phyloP scores from a whole-genome alignment of 129 eudicot species.

The Daucus carota region DNA sequence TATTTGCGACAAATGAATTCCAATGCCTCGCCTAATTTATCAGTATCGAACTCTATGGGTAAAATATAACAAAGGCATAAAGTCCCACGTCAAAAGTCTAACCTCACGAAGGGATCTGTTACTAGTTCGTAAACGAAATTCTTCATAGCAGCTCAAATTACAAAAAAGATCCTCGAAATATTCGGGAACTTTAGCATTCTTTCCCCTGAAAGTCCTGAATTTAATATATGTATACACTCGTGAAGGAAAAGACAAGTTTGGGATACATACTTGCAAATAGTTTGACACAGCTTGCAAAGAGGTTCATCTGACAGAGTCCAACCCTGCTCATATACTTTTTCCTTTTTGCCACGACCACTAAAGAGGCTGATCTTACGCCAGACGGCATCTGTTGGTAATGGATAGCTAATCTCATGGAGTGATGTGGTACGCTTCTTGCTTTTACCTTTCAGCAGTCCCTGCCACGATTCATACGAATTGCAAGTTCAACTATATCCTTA shows the following conservation, averaged over 20 bases:
- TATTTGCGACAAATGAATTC: conserved; percentile 6
- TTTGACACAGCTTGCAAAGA: conserved; percentile 92
- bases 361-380: conserved; percentile 53
- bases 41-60: background rate
- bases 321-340: conserved; percentile 59
- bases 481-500: conserved; percentile 5
- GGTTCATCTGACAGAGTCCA: conserved; percentile 71
- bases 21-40: background rate
- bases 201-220: conserved; percentile 42
- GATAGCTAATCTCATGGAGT: conserved; percentile 53
- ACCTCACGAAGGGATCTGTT: conserved; percentile 72
- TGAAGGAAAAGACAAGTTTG: conserved; percentile 12
- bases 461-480: conserved; percentile 12
- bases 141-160: conserved; percentile 64
- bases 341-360: conserved; percentile 37
- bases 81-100: conserved; percentile 14
- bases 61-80: background rate
- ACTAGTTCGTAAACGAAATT: conserved; percentile 71
- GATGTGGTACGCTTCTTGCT: conserved; percentile 76
- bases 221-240: background rate
- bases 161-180: conserved; percentile 90
- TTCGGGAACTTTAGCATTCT: conserved; percentile 68
- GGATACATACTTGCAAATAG: conserved; percentile 57
- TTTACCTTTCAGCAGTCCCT: conserved; percentile 90
- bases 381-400: conserved; percentile 59